Evolutionary conservation across 345 rosid species (phyloP).

Genomic region (Euphorbia peplus): DNA sequence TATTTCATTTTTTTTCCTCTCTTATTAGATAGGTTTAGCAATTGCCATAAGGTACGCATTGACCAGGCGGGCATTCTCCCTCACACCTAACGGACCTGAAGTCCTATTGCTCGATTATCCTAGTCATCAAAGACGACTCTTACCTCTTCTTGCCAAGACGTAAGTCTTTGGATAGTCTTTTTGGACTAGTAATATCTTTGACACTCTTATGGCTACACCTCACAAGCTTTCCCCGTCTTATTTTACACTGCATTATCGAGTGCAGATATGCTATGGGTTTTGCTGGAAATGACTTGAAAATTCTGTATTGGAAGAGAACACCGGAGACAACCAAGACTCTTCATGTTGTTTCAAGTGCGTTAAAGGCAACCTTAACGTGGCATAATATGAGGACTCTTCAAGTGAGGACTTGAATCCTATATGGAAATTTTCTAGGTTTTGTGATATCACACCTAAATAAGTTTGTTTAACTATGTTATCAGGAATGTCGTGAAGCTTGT

Average conservation of each 20-base stretch:
- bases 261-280: conserved; percentile 79
- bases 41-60: conserved; percentile 79
- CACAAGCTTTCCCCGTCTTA: neutral
- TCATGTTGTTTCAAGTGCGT: conserved; percentile 81
- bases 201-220: neutral
- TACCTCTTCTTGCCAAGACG: conserved; percentile 96
- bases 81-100: conserved; percentile 68
- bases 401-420: conserved; percentile 36
- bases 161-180: conserved; percentile 29
- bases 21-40: conserved; percentile 63
- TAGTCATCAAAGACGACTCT: conserved; percentile 82
- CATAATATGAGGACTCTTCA: conserved; percentile 95
- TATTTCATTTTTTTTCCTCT: conserved; percentile 9
- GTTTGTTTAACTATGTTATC: conserved; percentile 8
- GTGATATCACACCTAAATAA: neutral
- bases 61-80: conserved; percentile 80
- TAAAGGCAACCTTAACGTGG: conserved; percentile 78
- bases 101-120: conserved; percentile 90
- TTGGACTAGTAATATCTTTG: conserved; percentile 2
- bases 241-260: too few species aligned
- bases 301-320: conserved; percentile 67
- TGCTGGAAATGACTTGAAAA: conserved; percentile 77
- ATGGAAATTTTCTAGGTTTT: neutral
- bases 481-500: conserved; percentile 99
- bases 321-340: conserved; percentile 71